A percentile compares a stretch with the other conserved stretches of the same genome.
Evolutionary conservation across 2,329 filamentous ascomycete genomes (phyloP).

Genomic region (Cordyceps militaris): DNA sequence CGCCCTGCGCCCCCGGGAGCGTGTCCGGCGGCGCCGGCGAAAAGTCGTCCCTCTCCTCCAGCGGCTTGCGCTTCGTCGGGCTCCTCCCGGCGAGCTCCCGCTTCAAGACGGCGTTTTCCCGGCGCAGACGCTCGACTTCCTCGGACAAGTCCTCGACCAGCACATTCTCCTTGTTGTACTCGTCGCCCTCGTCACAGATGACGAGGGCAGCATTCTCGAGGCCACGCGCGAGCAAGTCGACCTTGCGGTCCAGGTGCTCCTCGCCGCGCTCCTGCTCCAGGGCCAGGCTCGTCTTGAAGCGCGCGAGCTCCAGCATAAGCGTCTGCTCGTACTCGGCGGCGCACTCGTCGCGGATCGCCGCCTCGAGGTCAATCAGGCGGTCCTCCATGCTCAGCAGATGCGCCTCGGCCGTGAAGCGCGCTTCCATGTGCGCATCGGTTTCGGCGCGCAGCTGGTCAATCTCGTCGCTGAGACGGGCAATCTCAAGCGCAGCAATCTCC

Average conservation of each 20-base stretch:
- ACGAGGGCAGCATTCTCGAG: constrained; percentile 36
- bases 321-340: constrained; percentile 77
- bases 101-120: constrained; percentile 57
- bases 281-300: constrained; percentile 76
- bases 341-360: constrained; percentile 82
- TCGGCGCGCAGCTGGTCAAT: constrained; percentile 67
- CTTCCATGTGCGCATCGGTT: constrained; percentile 62
- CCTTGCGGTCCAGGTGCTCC: constrained; percentile 81
- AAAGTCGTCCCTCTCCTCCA: constrained; percentile 47
- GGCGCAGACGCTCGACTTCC: constrained; percentile 63
- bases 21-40: constrained; percentile 12
- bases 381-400: constrained; percentile 66
- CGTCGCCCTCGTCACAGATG: constrained; percentile 41
- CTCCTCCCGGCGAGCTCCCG: constrained; percentile 58
- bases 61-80: constrained; percentile 52
- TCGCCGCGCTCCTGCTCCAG: constrained; percentile 74
- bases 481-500: constrained; percentile 73
- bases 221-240: constrained; percentile 55
- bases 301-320: constrained; percentile 64
- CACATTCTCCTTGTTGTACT: constrained; percentile 56
- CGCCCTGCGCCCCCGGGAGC: constrained; percentile 13
- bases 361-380: constrained; percentile 61
- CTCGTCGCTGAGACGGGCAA: constrained; percentile 64
- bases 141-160: constrained; percentile 57
- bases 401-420: constrained; percentile 64